These are phyloP conservation scores for Lantana camara DNA, from an alignment of 257 asterid genomes.

Conservation along the genomic window DNA sequence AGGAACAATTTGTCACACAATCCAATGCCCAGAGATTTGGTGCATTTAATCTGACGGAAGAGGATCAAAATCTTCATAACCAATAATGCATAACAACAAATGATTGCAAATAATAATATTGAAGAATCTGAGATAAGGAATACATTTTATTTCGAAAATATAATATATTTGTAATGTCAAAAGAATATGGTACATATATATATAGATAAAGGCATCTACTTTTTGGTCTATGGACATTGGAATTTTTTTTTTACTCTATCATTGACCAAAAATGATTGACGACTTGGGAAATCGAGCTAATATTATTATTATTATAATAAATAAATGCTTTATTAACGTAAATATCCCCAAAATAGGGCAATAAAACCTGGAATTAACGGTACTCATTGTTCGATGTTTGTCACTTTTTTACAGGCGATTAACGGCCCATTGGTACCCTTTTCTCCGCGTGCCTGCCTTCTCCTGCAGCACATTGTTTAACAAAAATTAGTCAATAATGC, in stretches of 20 bases:
- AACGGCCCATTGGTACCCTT: neutral
- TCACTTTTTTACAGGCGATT: neutral
- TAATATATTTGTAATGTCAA: neutral
- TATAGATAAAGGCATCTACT: too few species aligned
- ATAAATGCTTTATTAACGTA: too few species aligned
- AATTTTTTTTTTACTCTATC: too few species aligned
- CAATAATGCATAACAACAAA: slow-evolving; percentile 18
- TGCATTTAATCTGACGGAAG: slow-evolving; percentile 11
- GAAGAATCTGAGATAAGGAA: slow-evolving; percentile 9
- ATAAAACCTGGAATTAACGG: neutral
- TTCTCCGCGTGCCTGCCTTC: slow-evolving; percentile 15
- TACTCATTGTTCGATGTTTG: neutral
- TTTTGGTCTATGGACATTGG: too few species aligned
- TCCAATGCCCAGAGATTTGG: slow-evolving; percentile 27
- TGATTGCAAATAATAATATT: slow-evolving; percentile 22
- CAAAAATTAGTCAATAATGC: too few species aligned
- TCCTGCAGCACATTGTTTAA: slow-evolving; percentile 12
- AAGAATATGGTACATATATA: too few species aligned
- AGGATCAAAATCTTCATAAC: slow-evolving; percentile 8
- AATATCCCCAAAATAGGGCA: neutral
- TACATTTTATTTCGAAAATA: neutral
- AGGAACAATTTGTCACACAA: slow-evolving; percentile 1
- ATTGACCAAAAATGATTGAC: too few species aligned
- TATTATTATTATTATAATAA: too few species aligned
- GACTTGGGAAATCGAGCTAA: too few species aligned